phyloP scores from a whole-genome alignment of 306 rosid genomes.

The Casuarina cunninghamiana region DNA sequence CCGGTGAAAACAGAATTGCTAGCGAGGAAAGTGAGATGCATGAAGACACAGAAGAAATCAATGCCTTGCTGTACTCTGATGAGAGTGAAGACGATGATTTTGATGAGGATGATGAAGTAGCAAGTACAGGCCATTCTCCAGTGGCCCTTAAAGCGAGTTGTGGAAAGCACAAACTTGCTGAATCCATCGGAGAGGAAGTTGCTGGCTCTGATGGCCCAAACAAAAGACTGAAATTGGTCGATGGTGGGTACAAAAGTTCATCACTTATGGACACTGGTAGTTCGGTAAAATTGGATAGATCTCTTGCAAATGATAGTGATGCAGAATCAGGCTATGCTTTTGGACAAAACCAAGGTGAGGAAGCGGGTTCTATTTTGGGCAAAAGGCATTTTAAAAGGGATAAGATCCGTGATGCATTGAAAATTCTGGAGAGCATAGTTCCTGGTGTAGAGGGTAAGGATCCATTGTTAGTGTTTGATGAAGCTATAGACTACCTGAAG shows the following conservation, averaged over 20 bases:
- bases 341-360: conserved; percentile 32
- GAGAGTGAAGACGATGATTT: conserved; percentile 31
- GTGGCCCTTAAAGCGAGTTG: conserved; percentile 25
- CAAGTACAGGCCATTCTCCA: conserved; percentile 74
- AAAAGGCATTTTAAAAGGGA: conserved; percentile 46
- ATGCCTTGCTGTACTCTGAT: conserved; percentile 84
- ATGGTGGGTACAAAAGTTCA: conserved; percentile 44
- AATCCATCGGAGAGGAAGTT: conserved; percentile 43
- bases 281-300: conserved; percentile 39
- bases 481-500: conserved; percentile 70
- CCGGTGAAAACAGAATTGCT: conserved; percentile 41
- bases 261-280: conserved; percentile 38
- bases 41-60: conserved; percentile 85
- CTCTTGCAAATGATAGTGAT: conserved; percentile 39
- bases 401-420: conserved; percentile 55
- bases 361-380: conserved; percentile 23
- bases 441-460: conserved; percentile 85
- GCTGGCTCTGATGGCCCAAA: conserved; percentile 47
- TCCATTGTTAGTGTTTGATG: conserved; percentile 67
- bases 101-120: conserved; percentile 67
- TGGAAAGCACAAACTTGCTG: conserved; percentile 38
- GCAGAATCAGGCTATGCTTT: conserved; percentile 51
- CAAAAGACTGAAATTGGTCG: conserved; percentile 62
- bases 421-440: conserved; percentile 60
- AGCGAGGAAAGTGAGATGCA: conserved; percentile 73